Evolutionary conservation across 192 early-diverging fungal species (phyloP), one percentile per base, ranked within the genome.

Genomic region (Backusella luteola): DNA sequence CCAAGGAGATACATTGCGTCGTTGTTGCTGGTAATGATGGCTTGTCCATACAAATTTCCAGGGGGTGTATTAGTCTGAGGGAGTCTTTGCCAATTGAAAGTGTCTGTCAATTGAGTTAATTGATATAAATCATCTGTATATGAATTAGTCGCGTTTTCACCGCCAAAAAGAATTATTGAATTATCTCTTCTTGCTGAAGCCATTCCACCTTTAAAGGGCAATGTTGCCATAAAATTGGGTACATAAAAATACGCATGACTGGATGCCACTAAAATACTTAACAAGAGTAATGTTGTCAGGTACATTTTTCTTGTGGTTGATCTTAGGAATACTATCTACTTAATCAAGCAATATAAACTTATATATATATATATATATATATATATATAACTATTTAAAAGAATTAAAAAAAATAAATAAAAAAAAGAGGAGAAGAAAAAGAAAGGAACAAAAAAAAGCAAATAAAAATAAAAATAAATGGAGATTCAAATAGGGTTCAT

Each of bases 131-230:
- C 53, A 35, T 52, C 11, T 1, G 36, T 36, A 38, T 66, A 74
- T 4, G 32, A 36, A 39, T 34, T 59, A 2, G 53, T 38, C 12
- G 73, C 73, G 35, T 74, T 63, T 39, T 74, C 73, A 26, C 73
- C 73, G 15, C 73, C 73, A 74, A 63, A 74, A 14, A 74, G 14
- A 63, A 74, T 56, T 11, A 74, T 32, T 35, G 52, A 63, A 21
- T 74, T 74, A 35, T 74, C 66, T 38, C 73, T 8, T 42, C 32
- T 52, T 26, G 73, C 56, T 38, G 53, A 32, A 23, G 73, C 59
- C 34, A 39, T 66, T 19, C 73, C 56, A 29, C 73, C 73, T 35
- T 59, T 74, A 74, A 74, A 74, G 9, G 73, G 73, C 26, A 74
- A 56, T 46, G 38, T 46, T 19, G 63, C 32, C 56, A 71, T 66